Conservation (phyloP, 2,329 filamentous ascomycete genomes). For the Calycina marina region DNA sequence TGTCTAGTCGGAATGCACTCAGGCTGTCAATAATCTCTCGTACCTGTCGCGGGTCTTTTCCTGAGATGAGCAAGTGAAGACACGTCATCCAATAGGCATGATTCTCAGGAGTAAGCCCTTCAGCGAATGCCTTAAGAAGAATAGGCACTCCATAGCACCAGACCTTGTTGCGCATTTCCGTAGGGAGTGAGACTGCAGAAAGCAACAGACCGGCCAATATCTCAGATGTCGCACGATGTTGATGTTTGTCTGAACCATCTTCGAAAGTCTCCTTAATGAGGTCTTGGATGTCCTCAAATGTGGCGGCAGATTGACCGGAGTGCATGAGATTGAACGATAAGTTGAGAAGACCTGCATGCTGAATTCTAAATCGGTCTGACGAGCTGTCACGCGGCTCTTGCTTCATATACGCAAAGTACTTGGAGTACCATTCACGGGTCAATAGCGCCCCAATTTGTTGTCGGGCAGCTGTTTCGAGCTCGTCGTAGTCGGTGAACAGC, state of each 20-base stretch:
- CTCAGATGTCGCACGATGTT: slow-evolving; percentile 89
- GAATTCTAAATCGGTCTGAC: slow-evolving; percentile 79
- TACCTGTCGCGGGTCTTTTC: slow-evolving; percentile 75
- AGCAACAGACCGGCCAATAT: slow-evolving; percentile 77
- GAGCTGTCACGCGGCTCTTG: slow-evolving; percentile 78
- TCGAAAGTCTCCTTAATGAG: slow-evolving; percentile 66
- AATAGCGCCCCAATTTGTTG: slow-evolving; percentile 68
- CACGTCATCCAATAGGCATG: slow-evolving; percentile 90
- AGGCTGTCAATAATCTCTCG: slow-evolving; percentile 78
- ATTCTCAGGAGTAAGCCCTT: slow-evolving; percentile 89
- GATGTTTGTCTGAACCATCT: slow-evolving; percentile 92
- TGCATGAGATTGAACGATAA: slow-evolving; percentile 85
- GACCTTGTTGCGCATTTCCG: slow-evolving; percentile 57
- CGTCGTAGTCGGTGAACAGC: slow-evolving; percentile 59
- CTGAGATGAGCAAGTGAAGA: slow-evolving; percentile 74
- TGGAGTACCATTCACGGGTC: slow-evolving; percentile 71
- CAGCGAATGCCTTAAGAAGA: slow-evolving; percentile 72
- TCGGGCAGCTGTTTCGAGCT: slow-evolving; percentile 59
- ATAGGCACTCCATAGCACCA: slow-evolving; percentile 90
- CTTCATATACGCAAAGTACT: slow-evolving; percentile 86
- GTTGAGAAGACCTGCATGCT: slow-evolving; percentile 72
- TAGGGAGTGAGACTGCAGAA: slow-evolving; percentile 63
- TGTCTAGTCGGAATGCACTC: slow-evolving; percentile 76
- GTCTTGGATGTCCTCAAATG: slow-evolving; percentile 77
- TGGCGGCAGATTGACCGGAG: slow-evolving; percentile 60